Base-by-base conservation (phyloP, 192 early-diverging fungal species). In the Pecoramyces ruminantium region DNA sequence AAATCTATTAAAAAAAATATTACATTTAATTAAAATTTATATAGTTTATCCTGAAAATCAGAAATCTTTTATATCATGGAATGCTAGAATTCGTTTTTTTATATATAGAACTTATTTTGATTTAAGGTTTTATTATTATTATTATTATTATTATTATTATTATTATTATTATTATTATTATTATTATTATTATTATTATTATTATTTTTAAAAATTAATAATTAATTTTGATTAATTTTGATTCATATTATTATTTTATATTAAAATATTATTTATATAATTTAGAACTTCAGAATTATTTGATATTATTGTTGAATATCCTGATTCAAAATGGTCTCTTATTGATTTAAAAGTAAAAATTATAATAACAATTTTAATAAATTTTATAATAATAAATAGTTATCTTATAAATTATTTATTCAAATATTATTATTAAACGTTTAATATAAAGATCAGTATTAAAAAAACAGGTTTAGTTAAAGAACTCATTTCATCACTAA, bases 251-350 rank as follows among this genome's bases (percentile, higher is more conserved):
- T n/a, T n/a, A n/a, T n/a, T n/a, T n/a, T n/a, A n/a, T n/a, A n/a
- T n/a, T n/a, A n/a, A n/a, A n/a, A n/a, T n/a, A n/a, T n/a, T n/a
- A n/a, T n/a, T n/a, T n/a, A n/a, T n/a, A n/a, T 21, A 21, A 14
- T 21, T n/a, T 21, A 67, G 51, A 67, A 67, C 25, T 27, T 67
- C 51, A 9, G 91, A 93, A 84, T 86, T 93, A 38, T 93, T 94
- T 78, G 84, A 91, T 77, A 92, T 94, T 25, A 92, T 94, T 77
- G 86, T 93, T 25, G 93, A 92, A 29, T 93, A 87, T 77, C 93
- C 93, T 1, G 87, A 88, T 27, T 92, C 93, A 1, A 79, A 83
- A 17, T 85, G 87, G 9, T 90, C 92, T 2, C 87, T 94, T 11
- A 78, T 81, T n/a, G 93, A 94, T 81, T 80, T 93, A 79, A 87